Conservation (phyloP, 805 yeast species). For the Metschnikowia arizonensis region DNA sequence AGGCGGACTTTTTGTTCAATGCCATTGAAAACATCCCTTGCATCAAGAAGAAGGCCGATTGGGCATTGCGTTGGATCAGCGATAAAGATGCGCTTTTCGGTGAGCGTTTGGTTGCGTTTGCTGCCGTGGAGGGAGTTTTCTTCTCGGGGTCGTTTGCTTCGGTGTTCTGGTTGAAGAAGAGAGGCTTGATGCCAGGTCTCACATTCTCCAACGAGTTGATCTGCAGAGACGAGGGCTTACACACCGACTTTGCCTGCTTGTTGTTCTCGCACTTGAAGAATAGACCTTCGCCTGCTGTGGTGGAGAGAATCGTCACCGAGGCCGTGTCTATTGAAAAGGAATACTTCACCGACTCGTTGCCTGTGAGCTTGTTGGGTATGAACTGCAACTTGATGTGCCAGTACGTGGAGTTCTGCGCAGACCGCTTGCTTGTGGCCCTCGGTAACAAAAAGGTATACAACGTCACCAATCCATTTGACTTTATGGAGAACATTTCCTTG, state of each 20-base stretch:
- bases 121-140: constrained; percentile 98
- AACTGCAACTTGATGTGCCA: constrained; percentile 91
- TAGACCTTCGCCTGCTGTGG: constrained; percentile 77
- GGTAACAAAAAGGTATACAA: constrained; percentile 89
- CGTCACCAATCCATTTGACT: constrained; percentile 91
- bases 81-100: constrained; percentile 86
- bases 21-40: constrained; percentile 96
- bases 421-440: constrained; percentile 83
- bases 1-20: constrained; percentile 83
- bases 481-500: constrained; percentile 97
- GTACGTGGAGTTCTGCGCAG: constrained; percentile 97
- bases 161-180: constrained; percentile 97
- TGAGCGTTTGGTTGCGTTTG: constrained; percentile 96
- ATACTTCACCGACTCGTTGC: constrained; percentile 68
- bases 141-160: constrained; percentile 98
- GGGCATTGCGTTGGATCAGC: constrained; percentile 97
- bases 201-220: constrained; percentile 97
- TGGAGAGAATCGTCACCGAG: constrained; percentile 84
- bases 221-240: constrained; percentile 98
- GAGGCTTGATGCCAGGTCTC: constrained; percentile 98
- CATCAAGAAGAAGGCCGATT: constrained; percentile 94
- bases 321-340: constrained; percentile 92
- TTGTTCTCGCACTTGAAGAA: constrained; percentile 88
- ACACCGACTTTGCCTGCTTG: constrained; percentile 96
- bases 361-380: constrained; percentile 92